Conservation (phyloP, 2,329 filamentous ascomycete genomes). For the Macrophomina tecta region DNA sequence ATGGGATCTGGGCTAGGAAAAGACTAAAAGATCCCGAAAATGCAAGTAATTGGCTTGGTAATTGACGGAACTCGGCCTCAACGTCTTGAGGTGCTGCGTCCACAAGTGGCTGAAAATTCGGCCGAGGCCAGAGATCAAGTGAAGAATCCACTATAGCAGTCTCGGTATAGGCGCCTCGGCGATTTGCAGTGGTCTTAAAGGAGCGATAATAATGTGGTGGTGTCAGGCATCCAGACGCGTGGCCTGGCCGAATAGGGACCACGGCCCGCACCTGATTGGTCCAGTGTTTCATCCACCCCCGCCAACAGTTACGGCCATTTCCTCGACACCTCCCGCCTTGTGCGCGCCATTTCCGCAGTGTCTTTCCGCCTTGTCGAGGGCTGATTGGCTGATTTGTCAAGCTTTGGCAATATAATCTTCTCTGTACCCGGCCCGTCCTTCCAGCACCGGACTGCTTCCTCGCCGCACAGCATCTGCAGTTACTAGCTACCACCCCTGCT, state of each 20-base stretch:
- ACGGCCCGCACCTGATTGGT: neutral
- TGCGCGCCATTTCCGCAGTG: neutral
- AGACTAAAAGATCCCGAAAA: neutral
- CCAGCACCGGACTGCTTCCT: neutral
- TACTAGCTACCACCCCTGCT: neutral
- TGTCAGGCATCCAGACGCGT: slow-evolving; percentile 23
- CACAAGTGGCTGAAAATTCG: neutral
- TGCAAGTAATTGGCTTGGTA: no score
- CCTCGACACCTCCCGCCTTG: neutral
- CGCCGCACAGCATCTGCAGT: neutral
- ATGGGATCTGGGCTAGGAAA: neutral
- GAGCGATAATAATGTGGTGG: neutral
- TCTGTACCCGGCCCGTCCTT: slow-evolving; percentile 3
- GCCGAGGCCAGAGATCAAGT: neutral
- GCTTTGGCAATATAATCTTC: neutral
- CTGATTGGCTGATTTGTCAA: neutral
- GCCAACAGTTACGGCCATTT: neutral
- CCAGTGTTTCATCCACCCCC: slow-evolving; percentile 7
- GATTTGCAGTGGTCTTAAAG: neutral
- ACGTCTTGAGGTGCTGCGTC: no score
- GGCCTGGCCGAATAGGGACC: neutral
- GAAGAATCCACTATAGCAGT: neutral
- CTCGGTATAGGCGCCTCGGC: neutral
- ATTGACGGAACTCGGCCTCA: no score
- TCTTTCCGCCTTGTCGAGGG: neutral